These are phyloP conservation scores for Seiridium unicorne DNA, from an alignment of 2,329 filamentous ascomycete genomes.

Conservation along the genomic window DNA sequence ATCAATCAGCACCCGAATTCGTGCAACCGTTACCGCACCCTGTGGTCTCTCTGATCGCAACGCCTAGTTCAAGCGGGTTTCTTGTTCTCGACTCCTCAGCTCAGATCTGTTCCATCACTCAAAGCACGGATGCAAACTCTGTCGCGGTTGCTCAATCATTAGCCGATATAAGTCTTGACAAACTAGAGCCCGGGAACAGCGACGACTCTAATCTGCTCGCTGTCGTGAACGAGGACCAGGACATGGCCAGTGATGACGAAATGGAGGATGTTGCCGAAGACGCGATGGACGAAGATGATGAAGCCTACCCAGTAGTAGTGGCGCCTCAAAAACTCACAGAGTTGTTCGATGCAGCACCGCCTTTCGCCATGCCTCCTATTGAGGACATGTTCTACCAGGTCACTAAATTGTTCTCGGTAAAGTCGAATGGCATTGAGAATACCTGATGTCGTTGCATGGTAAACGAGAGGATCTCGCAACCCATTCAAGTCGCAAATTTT, in stretches of 20 bases:
- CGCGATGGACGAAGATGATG: constrained; percentile 42
- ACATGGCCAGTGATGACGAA: constrained; percentile 39
- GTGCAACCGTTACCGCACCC: constrained; percentile 54
- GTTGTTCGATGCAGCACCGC: constrained; percentile 68
- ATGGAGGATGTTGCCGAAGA: constrained; percentile 46
- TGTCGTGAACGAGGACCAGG: constrained; percentile 37
- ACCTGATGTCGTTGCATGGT: too few species aligned
- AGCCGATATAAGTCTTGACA: constrained; percentile 50
- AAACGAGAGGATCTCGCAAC: too few species aligned
- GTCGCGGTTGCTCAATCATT: constrained; percentile 54
- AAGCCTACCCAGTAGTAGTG: constrained; percentile 59
- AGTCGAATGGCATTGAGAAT: constrained; percentile 34
- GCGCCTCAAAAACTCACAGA: constrained; percentile 66
- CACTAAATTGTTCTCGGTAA: constrained; percentile 60
- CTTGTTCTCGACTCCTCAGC: constrained; percentile 74
- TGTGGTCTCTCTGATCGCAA: constrained; percentile 66
- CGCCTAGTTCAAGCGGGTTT: constrained; percentile 67
- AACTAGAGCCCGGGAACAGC: constrained; percentile 22
- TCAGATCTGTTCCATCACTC: constrained; percentile 63
- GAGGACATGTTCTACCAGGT: constrained; percentile 77
- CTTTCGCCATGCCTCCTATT: constrained; percentile 68
- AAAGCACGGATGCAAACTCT: constrained; percentile 55
- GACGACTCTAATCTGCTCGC: constrained; percentile 24
- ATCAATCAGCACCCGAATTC: constrained; percentile 57
- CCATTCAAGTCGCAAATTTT: too few species aligned